Evolutionary conservation across 805 yeast genomes (phyloP).

Genomic region (Yarrowia porcina): DNA sequence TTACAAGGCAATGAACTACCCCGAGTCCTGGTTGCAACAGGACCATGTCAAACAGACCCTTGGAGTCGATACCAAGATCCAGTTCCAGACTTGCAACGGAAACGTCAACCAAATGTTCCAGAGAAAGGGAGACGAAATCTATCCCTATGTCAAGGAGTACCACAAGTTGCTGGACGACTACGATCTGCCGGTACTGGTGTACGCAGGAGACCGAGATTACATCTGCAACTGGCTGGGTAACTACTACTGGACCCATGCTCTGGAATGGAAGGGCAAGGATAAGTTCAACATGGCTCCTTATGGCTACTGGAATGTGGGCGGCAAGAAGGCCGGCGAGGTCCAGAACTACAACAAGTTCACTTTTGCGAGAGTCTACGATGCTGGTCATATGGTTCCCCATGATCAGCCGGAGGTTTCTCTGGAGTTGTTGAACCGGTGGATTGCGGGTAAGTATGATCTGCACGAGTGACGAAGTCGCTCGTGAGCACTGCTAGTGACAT

Average conservation of each 20-base stretch:
- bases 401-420: conserved; percentile 76
- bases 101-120: neutral
- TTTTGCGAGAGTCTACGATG: conserved; percentile 71
- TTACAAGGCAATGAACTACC: conserved; percentile 10
- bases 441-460: conserved; percentile 33
- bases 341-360: conserved; percentile 68
- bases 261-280: conserved; percentile 60
- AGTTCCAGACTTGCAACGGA: neutral
- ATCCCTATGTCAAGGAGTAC: conserved; percentile 56
- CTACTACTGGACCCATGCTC: conserved; percentile 75
- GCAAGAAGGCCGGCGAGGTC: conserved; percentile 58
- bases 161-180: conserved; percentile 54
- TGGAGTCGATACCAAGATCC: neutral
- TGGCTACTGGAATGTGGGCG: conserved; percentile 33
- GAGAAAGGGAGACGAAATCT: conserved; percentile 59
- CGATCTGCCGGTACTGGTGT: conserved; percentile 71
- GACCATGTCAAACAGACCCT: neutral
- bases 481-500: too few relatives aligned
- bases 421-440: conserved; percentile 73
- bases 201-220: conserved; percentile 91
- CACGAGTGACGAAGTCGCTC: too few relatives aligned
- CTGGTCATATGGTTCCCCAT: conserved; percentile 91
- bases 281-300: conserved; percentile 46
- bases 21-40: conserved; percentile 1
- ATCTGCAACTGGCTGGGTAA: conserved; percentile 94